These are phyloP conservation scores for Quercus variabilis DNA, from an alignment of 306 rosid species.

Conservation along the genomic window DNA sequence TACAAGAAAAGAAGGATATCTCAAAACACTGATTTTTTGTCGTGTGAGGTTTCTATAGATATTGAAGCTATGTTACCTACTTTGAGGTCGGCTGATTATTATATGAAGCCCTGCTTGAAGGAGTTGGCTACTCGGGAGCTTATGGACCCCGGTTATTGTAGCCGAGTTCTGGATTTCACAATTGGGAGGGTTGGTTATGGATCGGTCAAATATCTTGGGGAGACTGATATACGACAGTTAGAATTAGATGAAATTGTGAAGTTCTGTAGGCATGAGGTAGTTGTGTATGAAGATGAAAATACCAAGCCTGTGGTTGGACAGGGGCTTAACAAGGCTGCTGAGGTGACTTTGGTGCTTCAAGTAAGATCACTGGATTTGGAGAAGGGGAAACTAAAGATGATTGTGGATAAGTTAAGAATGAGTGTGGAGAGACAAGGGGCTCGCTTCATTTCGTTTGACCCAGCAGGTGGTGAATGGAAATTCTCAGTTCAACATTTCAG, in stretches of 20 bases:
- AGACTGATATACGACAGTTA: slow-evolving; percentile 72
- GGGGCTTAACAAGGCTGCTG: slow-evolving; percentile 92
- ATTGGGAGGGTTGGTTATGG: slow-evolving; percentile 84
- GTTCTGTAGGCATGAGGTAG: slow-evolving; percentile 66
- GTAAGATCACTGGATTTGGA: slow-evolving; percentile 28
- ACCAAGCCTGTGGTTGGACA: slow-evolving; percentile 67
- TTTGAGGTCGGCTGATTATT: slow-evolving; percentile 50
- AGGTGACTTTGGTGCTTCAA: slow-evolving; percentile 70
- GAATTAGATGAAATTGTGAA: slow-evolving; percentile 54
- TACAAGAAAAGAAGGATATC: slow-evolving; percentile 55
- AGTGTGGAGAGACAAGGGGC: slow-evolving; percentile 69
- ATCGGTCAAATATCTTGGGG: slow-evolving; percentile 54
- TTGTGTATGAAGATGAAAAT: slow-evolving; percentile 69
- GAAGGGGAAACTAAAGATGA: slow-evolving; percentile 26
- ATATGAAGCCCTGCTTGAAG: slow-evolving; percentile 52
- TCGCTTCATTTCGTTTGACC: slow-evolving; percentile 65
- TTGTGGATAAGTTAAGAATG: slow-evolving; percentile 50
- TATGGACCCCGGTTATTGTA: slow-evolving; percentile 64
- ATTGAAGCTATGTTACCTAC: slow-evolving; percentile 46
- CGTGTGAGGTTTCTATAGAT: slow-evolving; percentile 26
- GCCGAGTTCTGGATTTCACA: slow-evolving; percentile 61
- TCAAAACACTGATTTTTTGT: slow-evolving; percentile 7
- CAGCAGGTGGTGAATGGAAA: slow-evolving; percentile 68
- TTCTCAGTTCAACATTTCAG: slow-evolving; percentile 85
- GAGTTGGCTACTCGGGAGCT: slow-evolving; percentile 49